Evolutionary conservation across 2,329 filamentous ascomycete species (phyloP).

Genomic region (Xylariales sp.): DNA sequence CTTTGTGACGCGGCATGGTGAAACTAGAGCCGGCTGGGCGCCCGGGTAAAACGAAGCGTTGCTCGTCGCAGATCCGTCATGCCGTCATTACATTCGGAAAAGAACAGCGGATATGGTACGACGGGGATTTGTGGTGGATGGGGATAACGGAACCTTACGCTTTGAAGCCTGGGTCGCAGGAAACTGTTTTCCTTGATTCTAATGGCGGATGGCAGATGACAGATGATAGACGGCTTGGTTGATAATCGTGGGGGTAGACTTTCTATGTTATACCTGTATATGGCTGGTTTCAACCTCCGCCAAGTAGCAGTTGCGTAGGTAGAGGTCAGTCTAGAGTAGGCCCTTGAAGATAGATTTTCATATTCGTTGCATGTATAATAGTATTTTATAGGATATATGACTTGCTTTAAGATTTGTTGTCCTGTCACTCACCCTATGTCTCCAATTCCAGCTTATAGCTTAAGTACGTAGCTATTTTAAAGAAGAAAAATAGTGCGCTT

Average conservation of each 20-base stretch:
- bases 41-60: constrained; percentile 24
- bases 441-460: background rate
- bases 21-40: constrained; percentile 30
- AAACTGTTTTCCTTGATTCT: constrained; percentile 11
- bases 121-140: background rate
- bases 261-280: constrained; percentile 9
- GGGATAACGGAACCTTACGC: background rate
- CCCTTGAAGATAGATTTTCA: background rate
- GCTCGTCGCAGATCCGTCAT: constrained; percentile 36
- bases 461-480: background rate
- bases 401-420: background rate
- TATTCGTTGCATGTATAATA: background rate
- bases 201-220: background rate
- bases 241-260: constrained; percentile 13
- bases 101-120: constrained; percentile 10
- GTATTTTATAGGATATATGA: background rate
- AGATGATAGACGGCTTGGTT: constrained; percentile 4
- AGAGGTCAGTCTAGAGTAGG: background rate
- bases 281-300: background rate
- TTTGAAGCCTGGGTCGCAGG: background rate
- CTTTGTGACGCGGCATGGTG: constrained; percentile 22
- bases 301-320: background rate
- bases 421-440: too few relatives aligned
- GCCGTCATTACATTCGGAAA: constrained; percentile 17
- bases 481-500: background rate